Percentiles rank a stretch among this genome's conserved stretches.
phyloP scores from a whole-genome alignment of 2,329 filamentous ascomycete genomes.

The Esteya vermicola region DNA sequence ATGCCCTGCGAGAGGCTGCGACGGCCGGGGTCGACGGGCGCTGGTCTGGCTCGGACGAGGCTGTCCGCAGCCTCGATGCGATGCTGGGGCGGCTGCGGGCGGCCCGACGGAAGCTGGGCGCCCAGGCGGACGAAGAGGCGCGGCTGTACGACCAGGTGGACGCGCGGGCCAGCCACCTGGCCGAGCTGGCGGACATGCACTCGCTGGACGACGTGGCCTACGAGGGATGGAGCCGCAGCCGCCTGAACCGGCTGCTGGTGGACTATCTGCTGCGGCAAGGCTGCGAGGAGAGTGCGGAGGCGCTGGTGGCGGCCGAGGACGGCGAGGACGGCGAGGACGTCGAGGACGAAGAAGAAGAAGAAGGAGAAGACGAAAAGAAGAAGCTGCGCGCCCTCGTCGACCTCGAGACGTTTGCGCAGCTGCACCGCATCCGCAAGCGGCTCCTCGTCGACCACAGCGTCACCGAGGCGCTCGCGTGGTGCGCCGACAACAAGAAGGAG shows the following conservation, averaged over 20 bases:
- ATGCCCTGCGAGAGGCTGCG: conserved; percentile 46
- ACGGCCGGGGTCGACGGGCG: conserved; percentile 51
- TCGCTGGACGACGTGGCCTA: conserved; percentile 85
- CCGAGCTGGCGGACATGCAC: conserved; percentile 65
- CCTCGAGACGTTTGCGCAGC: conserved; percentile 72
- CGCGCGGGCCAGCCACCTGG: conserved; percentile 66
- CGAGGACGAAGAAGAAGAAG: neutral
- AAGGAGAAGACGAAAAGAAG: neutral
- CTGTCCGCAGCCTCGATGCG: conserved; percentile 66
- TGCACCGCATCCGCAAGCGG: conserved; percentile 62
- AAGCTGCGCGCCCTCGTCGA: conserved; percentile 73
- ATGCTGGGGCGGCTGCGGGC: conserved; percentile 78
- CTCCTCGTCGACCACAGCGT: conserved; percentile 53
- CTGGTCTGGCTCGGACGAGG: conserved; percentile 50
- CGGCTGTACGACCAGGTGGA: conserved; percentile 61
- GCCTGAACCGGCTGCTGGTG: conserved; percentile 75
- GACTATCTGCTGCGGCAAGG: conserved; percentile 82
- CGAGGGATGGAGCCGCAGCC: conserved; percentile 71
- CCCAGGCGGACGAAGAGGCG: conserved; percentile 65
- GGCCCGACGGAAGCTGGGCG: conserved; percentile 74
- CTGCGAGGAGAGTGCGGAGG: conserved; percentile 62
- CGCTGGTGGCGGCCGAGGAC: conserved; percentile 49
- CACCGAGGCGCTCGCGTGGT: conserved; percentile 75
- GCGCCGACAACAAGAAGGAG: conserved; percentile 82
- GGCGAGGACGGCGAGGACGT: neutral